A percentile compares a stretch with the other conserved stretches of the same genome.
phyloP scores from a whole-genome alignment of 176 grass and related monocot species.

The Cenchrus purpureus region DNA sequence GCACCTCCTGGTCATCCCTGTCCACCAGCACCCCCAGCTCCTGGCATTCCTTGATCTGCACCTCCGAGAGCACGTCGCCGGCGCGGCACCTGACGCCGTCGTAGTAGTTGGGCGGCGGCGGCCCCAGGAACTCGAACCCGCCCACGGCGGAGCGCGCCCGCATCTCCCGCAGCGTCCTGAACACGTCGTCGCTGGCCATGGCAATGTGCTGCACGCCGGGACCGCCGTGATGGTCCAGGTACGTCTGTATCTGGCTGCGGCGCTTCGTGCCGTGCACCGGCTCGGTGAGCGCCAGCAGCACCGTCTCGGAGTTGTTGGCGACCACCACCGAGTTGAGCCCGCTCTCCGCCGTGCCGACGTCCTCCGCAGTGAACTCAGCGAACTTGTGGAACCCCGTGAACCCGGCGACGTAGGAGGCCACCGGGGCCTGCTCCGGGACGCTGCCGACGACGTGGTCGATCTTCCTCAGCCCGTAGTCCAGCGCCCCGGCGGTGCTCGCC shows the following conservation, averaged over 20 bases:
- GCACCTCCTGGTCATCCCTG: slow-evolving; percentile 89
- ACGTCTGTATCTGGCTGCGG: slow-evolving; percentile 96
- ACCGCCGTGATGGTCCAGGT: slow-evolving; percentile 85
- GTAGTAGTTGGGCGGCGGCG: slow-evolving; percentile 68
- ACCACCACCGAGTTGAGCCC: slow-evolving; percentile 94
- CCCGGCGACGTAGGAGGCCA: slow-evolving; percentile 48
- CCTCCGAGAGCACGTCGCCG: slow-evolving; percentile 78
- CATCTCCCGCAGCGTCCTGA: slow-evolving; percentile 83
- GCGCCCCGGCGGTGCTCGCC: background rate
- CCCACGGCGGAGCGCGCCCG: slow-evolving; percentile 50
- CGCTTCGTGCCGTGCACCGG: slow-evolving; percentile 96
- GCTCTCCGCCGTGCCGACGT: slow-evolving; percentile 90
- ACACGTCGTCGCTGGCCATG: slow-evolving; percentile 65
- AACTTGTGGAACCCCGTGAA: slow-evolving; percentile 97
- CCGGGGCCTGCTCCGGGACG: slow-evolving; percentile 65
- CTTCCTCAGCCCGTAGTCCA: slow-evolving; percentile 58
- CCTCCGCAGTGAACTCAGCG: slow-evolving; percentile 89
- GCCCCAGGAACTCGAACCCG: slow-evolving; percentile 79
- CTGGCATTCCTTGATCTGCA: slow-evolving; percentile 82
- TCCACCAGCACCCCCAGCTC: slow-evolving; percentile 87
- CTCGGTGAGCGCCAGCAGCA: slow-evolving; percentile 87
- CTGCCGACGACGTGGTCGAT: slow-evolving; percentile 93
- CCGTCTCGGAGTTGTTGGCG: slow-evolving; percentile 83
- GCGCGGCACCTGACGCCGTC: slow-evolving; percentile 69
- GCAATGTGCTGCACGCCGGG: slow-evolving; percentile 93